A percentile compares a stretch with the other conserved stretches of the same genome.
These are phyloP conservation scores for Collybia sordida DNA, from an alignment of 768 basidiomycete genomes.

Conservation along the genomic window DNA sequence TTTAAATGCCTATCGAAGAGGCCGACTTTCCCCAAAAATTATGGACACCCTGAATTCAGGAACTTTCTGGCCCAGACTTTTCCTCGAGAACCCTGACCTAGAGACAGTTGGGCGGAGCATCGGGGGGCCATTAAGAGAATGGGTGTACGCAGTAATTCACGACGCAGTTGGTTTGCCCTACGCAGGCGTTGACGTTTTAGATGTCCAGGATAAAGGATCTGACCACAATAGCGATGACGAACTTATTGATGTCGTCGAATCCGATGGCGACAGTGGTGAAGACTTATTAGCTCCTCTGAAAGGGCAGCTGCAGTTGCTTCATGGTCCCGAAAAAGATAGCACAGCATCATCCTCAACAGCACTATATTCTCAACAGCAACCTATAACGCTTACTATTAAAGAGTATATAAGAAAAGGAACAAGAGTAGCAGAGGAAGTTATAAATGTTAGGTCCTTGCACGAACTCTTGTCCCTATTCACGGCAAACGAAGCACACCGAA, in stretches of 20 bases:
- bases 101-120: slow-evolving; percentile 67
- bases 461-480: slow-evolving; percentile 45
- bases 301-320: slow-evolving; percentile 63
- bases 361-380: slow-evolving; percentile 29
- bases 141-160: slow-evolving; percentile 69
- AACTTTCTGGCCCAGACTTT: slow-evolving; percentile 70
- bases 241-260: slow-evolving; percentile 68
- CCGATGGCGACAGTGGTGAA: slow-evolving; percentile 48
- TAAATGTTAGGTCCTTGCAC: slow-evolving; percentile 49
- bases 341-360: slow-evolving; percentile 31
- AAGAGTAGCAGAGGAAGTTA: slow-evolving; percentile 57
- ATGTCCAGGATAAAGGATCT: slow-evolving; percentile 1
- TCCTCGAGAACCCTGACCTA: slow-evolving; percentile 75
- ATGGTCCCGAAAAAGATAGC: slow-evolving; percentile 35
- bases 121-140: slow-evolving; percentile 59
- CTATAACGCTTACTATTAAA: slow-evolving; percentile 27
- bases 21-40: slow-evolving; percentile 53
- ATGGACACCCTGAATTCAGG: slow-evolving; percentile 61
- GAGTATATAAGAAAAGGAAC: slow-evolving; percentile 75
- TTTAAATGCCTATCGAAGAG: slow-evolving; percentile 61
- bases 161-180: slow-evolving; percentile 63
- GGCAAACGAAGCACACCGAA: slow-evolving; percentile 24
- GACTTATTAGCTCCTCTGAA: slow-evolving; percentile 71
- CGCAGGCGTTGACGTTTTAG: slow-evolving; percentile 16
- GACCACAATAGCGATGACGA: slow-evolving; percentile 50